Evolutionary conservation across 768 basidiomycete species (phyloP).

Genomic region (Suillus occidentalis): DNA sequence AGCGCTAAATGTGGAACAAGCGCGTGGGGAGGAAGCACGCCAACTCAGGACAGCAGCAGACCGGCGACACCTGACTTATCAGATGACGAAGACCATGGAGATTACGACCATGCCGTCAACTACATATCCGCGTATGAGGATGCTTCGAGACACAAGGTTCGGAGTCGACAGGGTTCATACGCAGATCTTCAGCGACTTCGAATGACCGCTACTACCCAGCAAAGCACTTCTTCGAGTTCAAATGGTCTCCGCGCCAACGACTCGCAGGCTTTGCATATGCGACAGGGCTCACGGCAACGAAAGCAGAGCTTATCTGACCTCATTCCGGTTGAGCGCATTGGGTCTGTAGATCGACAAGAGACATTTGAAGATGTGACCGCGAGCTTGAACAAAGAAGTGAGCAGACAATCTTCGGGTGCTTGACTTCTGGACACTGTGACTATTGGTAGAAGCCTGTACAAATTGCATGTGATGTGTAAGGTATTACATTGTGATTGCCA

Average conservation of each 20-base stretch:
- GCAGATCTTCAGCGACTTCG: slow-evolving; percentile 79
- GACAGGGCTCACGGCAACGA: slow-evolving; percentile 49
- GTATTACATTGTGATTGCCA: slow-evolving; percentile 31
- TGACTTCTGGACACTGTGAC: slow-evolving; percentile 21
- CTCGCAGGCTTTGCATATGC: slow-evolving; percentile 45
- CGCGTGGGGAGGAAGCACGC: slow-evolving; percentile 71
- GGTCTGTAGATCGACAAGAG: slow-evolving; percentile 54
- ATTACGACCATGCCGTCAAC: slow-evolving; percentile 87
- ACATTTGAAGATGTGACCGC: slow-evolving; percentile 64
- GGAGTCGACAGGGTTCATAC: slow-evolving; percentile 71
- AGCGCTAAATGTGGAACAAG: slow-evolving; percentile 79
- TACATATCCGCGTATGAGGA: slow-evolving; percentile 57
- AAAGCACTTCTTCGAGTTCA: slow-evolving; percentile 12
- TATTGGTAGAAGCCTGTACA: slow-evolving; percentile 18
- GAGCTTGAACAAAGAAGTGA: slow-evolving; percentile 65
- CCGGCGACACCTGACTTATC: slow-evolving; percentile 72
- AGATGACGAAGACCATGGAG: slow-evolving; percentile 86
- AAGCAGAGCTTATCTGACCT: slow-evolving; percentile 65
- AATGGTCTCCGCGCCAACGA: slow-evolving; percentile 26
- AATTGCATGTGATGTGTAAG: slow-evolving; percentile 21
- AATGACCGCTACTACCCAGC: slow-evolving; percentile 27
- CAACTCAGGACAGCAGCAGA: slow-evolving; percentile 59
- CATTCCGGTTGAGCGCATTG: slow-evolving; percentile 63
- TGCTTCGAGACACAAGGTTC: slow-evolving; percentile 41
- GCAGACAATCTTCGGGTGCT: slow-evolving; percentile 28